Conservation (phyloP, 2,329 filamentous ascomycete genomes). For the Talaromyces piceae region DNA sequence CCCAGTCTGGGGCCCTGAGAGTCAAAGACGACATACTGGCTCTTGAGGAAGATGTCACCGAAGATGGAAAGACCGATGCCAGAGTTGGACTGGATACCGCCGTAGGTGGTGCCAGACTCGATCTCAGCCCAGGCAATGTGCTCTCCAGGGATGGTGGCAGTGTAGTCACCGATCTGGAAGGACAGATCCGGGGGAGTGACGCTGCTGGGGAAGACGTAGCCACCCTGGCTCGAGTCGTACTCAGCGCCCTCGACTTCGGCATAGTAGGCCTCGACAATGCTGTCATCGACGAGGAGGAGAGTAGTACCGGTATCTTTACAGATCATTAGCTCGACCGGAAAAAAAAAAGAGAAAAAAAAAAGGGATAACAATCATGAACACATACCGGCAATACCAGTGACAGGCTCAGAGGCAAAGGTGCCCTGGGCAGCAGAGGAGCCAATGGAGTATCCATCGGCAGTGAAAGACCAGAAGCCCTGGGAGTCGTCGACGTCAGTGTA, state of each 20-base stretch:
- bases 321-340: not conserved
- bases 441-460: conserved; percentile 48
- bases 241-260: conserved; percentile 44
- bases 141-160: conserved; percentile 46
- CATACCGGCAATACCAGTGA: conserved; percentile 47
- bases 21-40: conserved; percentile 66
- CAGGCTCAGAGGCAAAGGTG: conserved; percentile 28
- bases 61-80: conserved; percentile 59
- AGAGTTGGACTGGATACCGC: conserved; percentile 60
- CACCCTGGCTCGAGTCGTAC: conserved; percentile 34
- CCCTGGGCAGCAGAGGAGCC: conserved; percentile 30
- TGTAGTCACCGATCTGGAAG: conserved; percentile 43
- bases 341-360: not conserved
- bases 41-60: conserved; percentile 73
- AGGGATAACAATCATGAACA: not conserved
- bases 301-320: conserved; percentile 60
- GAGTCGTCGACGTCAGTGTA: conserved; percentile 33
- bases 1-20: conserved; percentile 41
- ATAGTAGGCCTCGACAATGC: conserved; percentile 54
- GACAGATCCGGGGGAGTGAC: conserved; percentile 47
- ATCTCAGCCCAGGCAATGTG: conserved; percentile 48
- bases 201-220: conserved; percentile 49
- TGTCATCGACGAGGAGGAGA: conserved; percentile 52
- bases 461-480: conserved; percentile 60
- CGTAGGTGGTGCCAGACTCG: conserved; percentile 43